phyloP scores from a whole-genome alignment of 495 filamentous ascomycete genomes.

The Melanomma pulvis-pyrius region DNA sequence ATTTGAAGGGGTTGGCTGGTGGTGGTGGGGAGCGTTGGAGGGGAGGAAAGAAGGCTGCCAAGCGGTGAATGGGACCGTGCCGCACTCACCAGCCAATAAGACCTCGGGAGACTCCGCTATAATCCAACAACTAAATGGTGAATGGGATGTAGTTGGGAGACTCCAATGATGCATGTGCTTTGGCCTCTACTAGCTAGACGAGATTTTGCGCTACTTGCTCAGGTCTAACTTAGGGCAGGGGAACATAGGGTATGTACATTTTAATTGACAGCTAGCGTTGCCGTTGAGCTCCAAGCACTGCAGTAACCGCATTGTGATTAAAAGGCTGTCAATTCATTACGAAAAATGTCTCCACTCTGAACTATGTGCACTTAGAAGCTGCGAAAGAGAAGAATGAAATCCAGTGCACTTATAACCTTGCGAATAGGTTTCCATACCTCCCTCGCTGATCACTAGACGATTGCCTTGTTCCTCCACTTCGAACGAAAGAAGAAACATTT shows the following conservation, averaged over 20 bases:
- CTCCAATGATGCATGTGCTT: too few species aligned
- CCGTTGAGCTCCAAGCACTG: too few species aligned
- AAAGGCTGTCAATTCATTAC: slow-evolving; percentile 3
- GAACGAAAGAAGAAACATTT: neutral
- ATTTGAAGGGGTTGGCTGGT: neutral
- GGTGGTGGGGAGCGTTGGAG: neutral
- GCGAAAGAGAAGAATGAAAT: neutral
- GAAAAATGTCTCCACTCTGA: neutral
- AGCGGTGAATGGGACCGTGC: neutral
- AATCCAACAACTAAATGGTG: too few species aligned
- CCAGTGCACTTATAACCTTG: neutral
- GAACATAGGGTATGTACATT: too few species aligned
- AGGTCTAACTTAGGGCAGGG: too few species aligned
- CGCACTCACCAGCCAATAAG: neutral
- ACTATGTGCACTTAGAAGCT: slow-evolving; percentile 23
- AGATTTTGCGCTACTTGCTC: too few species aligned
- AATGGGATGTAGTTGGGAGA: too few species aligned
- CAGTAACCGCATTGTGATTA: neutral
- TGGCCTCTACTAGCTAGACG: too few species aligned
- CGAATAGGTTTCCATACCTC: neutral
- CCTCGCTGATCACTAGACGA: neutral
- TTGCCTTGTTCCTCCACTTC: neutral
- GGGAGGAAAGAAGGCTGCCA: neutral
- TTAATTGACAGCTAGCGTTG: too few species aligned
- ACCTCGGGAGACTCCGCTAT: neutral